Evolutionary conservation across 2,329 filamentous ascomycete species (phyloP).

Genomic region (Fusarium marasasianum): DNA sequence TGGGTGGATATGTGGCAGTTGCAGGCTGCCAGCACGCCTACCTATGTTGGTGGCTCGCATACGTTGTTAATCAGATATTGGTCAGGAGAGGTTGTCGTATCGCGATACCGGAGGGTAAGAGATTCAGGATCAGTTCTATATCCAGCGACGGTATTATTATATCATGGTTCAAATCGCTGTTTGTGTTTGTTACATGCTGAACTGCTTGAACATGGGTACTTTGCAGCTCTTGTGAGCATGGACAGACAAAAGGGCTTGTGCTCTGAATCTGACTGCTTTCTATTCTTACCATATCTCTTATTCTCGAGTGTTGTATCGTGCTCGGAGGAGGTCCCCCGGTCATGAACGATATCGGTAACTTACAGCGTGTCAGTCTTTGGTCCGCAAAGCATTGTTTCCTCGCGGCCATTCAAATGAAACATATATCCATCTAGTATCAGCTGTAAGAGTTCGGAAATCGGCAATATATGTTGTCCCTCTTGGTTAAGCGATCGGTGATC

Average conservation of each 20-base stretch:
- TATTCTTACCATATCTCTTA: not conserved
- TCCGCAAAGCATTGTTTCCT: not conserved
- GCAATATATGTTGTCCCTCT: not conserved
- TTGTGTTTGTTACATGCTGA: not conserved
- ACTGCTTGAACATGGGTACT: not conserved
- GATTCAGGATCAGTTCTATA: not conserved
- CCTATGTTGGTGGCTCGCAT: not conserved
- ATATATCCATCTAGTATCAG: not conserved
- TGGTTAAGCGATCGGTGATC: not conserved
- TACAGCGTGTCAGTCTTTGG: not conserved
- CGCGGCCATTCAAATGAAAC: not conserved
- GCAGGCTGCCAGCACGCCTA: not conserved
- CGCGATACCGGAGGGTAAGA: not conserved
- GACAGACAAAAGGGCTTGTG: not conserved
- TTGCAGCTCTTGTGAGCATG: not conserved
- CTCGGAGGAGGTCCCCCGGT: not conserved
- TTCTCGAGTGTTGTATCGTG: not conserved
- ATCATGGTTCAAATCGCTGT: not conserved
- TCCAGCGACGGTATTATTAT: not conserved
- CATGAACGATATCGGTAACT: not conserved
- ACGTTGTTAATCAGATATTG: not conserved
- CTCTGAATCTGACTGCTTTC: not conserved
- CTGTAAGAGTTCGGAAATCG: not conserved
- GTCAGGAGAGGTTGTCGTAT: not conserved
- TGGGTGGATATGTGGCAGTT: not conserved